Percentiles rank a stretch among this genome's conserved stretches.
Conservation (phyloP, 306 rosid species). For the Cyamopsis tetragonoloba region DNA sequence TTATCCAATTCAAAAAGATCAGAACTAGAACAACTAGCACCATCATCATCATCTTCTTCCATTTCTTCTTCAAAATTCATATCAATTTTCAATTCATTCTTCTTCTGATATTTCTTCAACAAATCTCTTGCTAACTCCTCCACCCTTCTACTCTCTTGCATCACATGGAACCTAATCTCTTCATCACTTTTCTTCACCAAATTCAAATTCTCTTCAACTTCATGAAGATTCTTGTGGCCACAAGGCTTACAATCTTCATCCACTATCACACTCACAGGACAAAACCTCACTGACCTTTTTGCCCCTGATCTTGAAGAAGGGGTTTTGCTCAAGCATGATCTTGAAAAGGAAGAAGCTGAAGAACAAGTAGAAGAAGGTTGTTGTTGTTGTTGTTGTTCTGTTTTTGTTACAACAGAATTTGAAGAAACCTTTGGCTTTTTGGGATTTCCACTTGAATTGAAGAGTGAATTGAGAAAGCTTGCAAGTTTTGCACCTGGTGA, state of each 20-base stretch:
- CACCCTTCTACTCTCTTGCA: slow-evolving; percentile 51
- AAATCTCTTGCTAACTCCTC: slow-evolving; percentile 61
- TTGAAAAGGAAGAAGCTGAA: slow-evolving; percentile 78
- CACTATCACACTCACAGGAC: slow-evolving; percentile 78
- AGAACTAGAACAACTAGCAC: slow-evolving; percentile 75
- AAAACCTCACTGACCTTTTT: slow-evolving; percentile 81
- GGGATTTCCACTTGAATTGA: slow-evolving; percentile 54
- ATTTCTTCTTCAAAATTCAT: slow-evolving; percentile 46
- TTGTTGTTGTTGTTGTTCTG: background rate
- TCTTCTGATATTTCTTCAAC: slow-evolving; percentile 51
- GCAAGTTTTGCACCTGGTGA: slow-evolving; percentile 88
- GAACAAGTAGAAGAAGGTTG: slow-evolving; percentile 61
- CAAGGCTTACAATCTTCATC: slow-evolving; percentile 85
- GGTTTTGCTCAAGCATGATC: slow-evolving; percentile 86
- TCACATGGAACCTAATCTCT: slow-evolving; percentile 42
- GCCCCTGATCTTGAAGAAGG: slow-evolving; percentile 65
- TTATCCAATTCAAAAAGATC: slow-evolving; percentile 96
- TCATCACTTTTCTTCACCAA: slow-evolving; percentile 28
- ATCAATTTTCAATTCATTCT: slow-evolving; percentile 29
- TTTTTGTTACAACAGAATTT: slow-evolving; percentile 14
- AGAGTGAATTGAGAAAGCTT: slow-evolving; percentile 81
- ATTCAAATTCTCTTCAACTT: slow-evolving; percentile 19
- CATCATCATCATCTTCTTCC: slow-evolving; percentile 72
- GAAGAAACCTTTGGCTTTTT: slow-evolving; percentile 55
- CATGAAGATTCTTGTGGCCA: slow-evolving; percentile 56